Evolutionary conservation across 2,329 filamentous ascomycete species (phyloP), one percentile per base, ranked within the genome.

Genomic region (Aureobasidium sp.): DNA sequence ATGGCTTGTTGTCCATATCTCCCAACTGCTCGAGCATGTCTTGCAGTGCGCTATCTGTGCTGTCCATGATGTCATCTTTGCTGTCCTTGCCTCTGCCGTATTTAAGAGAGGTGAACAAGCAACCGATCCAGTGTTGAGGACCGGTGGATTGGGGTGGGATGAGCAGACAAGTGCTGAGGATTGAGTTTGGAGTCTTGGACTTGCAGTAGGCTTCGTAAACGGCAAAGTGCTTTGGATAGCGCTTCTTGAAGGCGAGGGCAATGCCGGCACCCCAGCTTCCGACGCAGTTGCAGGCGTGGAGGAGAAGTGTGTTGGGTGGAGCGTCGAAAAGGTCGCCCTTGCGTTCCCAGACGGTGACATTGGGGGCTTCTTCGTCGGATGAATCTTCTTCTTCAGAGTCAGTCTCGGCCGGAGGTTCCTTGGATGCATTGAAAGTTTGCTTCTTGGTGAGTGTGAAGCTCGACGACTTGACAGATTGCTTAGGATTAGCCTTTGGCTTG

Each of bases 201-300:
- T 14, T 68, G 69, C 83, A 86, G 70, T 84, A 75, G 0, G 66
- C 50, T 8, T 70, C 67, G 69, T 85, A 83, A 27, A 74, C 65
- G 2, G 70, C 63, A 71, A 75, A 83, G 1, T 82, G 82, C 0
- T 70, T 66, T 0, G 82, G 82, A 62, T 83, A 85, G 27, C 70
- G 70, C 5, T 70, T 62, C 27, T 74, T 77, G 71, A 85, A 85
- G 0, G 71, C 74, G 37, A 67, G 65, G 2, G 83, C 84, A 59
- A 86, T 83, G n/a, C 84, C 84, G 3, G 75, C 76, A 49, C 82
- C 81, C 84, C 84, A 86, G 14, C 67, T 68, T 6, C 83, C 84
- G 63, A 77, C 71, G 55, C 78, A 79, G 69, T 86, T 86, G 72
- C 83, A 85, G 13, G 83, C 82, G 69, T 86, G 83, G 62, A 85